Evolutionary conservation across 106 monocot genomes (phyloP).

Genomic region (Dendrobium officinale): DNA sequence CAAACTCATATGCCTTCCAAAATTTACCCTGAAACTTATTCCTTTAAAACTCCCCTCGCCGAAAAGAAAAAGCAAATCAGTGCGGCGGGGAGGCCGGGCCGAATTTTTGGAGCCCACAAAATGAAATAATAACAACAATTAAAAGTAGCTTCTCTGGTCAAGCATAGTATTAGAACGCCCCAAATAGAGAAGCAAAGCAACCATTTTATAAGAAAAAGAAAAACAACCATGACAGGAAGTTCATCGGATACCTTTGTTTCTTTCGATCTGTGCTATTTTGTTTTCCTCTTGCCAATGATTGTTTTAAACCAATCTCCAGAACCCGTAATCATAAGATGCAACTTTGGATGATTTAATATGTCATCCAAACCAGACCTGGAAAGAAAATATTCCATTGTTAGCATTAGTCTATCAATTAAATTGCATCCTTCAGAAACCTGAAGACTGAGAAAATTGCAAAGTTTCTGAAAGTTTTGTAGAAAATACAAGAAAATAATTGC

Average conservation of each 20-base stretch:
- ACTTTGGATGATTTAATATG: neutral
- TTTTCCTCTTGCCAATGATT: slow-evolving; percentile 55
- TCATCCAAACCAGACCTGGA: neutral
- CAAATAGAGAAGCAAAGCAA: neutral
- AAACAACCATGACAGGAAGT: neutral
- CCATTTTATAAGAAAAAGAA: neutral
- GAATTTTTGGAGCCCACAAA: too few species aligned
- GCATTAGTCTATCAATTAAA: neutral
- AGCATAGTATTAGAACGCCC: neutral
- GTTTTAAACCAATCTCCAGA: slow-evolving; percentile 79
- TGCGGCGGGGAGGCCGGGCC: too few species aligned
- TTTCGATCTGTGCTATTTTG: slow-evolving; percentile 23
- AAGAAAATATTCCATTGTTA: neutral
- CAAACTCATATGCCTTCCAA: too few species aligned
- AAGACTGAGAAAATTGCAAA: neutral
- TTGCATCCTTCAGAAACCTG: neutral
- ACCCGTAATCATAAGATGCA: slow-evolving; percentile 41
- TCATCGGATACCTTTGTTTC: slow-evolving; percentile 28
- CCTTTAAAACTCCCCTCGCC: too few species aligned
- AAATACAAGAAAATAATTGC: neutral
- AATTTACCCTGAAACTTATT: too few species aligned
- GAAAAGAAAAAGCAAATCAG: too few species aligned
- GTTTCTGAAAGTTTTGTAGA: neutral
- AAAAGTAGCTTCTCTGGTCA: neutral
- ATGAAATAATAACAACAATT: neutral